Base-by-base conservation (phyloP, 345 rosid genomes). In the Dipteronia dyeriana region DNA sequence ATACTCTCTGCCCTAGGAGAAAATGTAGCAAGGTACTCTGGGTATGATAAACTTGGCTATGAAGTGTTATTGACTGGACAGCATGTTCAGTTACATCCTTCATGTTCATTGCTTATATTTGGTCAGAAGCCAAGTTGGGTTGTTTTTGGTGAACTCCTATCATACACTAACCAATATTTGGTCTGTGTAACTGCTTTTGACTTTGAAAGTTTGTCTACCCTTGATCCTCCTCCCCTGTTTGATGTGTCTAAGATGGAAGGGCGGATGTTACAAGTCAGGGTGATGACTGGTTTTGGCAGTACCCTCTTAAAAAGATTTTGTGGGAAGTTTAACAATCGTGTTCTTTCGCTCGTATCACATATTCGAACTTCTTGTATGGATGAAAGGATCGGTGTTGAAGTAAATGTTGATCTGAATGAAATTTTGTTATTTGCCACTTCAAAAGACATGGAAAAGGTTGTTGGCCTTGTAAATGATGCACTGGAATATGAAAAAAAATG, bases 171-270 rank as follows among this genome's bases (percentile, higher is more conserved):
- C 79, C 85, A 91, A 79, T 93, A 88, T 86, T 84, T 95, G 84
- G 94, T 93, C 72, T 95, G 98, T 75, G 99, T 91, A 47, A 93
- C 95, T 23, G 92, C 94, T 16, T 74, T 93, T 81, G 98, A 95
- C 79, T 85, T 85, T 72, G 97, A 91, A 41, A 85, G 82, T 79
- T 84, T 93, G 76, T 80, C 80, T 70, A 82, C 75, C 34, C 90
- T 90, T 39, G 74, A 81, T 45, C 97, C 94, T 81, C 94, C 90
- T 72, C 95, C 97, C 76, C 75, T 87, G 81, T 93, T 90, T 86
- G 92, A 93, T 82, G 76, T 81, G 4, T 72, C 83, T 54, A 65
- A 68, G 79, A 78, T 93, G 84, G 88, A 92, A 80, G 77, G 80
- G 66, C 82, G 77, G 75, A 91, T 83, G 85, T 82, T 95, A 86